Conservation (phyloP, 2,329 filamentous ascomycete species). For the Myotisia sp. region DNA sequence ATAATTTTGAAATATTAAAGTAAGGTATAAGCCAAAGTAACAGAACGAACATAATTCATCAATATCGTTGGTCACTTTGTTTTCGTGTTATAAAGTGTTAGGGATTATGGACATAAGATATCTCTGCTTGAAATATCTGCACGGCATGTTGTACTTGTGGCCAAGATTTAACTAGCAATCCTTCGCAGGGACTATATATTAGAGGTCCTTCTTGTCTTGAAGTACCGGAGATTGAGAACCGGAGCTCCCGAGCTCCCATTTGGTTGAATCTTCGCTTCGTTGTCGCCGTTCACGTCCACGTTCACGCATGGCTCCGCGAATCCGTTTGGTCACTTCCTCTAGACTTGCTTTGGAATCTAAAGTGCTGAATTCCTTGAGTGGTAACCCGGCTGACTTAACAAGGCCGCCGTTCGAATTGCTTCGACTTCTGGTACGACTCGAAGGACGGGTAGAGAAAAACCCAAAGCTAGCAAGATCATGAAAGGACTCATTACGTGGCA, state of each 20-base stretch:
- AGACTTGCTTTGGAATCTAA: conserved; percentile 55
- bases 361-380: conserved; percentile 55
- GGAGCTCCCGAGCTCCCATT: conserved; percentile 27
- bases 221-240: conserved; percentile 23
- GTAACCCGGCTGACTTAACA: conserved; percentile 47
- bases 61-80: too few relatives aligned
- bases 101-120: too few relatives aligned
- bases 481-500: conserved; percentile 85
- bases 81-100: too few relatives aligned
- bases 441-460: conserved; percentile 77
- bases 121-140: too few relatives aligned
- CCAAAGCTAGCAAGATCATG: conserved; percentile 74
- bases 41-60: too few relatives aligned
- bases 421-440: conserved; percentile 53
- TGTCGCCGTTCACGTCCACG: conserved; percentile 50
- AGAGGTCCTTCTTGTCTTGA: conserved; percentile 24
- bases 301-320: conserved; percentile 71
- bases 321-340: conserved; percentile 69
- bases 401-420: conserved; percentile 54
- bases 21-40: too few relatives aligned
- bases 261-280: conserved; percentile 29
- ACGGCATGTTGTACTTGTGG: too few relatives aligned
- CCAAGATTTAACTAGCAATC: too few relatives aligned
- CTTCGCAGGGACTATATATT: too few relatives aligned
- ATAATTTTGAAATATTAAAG: too few relatives aligned